Percentiles rank a stretch among this genome's conserved stretches.
These are phyloP conservation scores for Funneliformis mosseae DNA, from an alignment of 192 early-diverging fungal genomes.

Conservation along the genomic window DNA sequence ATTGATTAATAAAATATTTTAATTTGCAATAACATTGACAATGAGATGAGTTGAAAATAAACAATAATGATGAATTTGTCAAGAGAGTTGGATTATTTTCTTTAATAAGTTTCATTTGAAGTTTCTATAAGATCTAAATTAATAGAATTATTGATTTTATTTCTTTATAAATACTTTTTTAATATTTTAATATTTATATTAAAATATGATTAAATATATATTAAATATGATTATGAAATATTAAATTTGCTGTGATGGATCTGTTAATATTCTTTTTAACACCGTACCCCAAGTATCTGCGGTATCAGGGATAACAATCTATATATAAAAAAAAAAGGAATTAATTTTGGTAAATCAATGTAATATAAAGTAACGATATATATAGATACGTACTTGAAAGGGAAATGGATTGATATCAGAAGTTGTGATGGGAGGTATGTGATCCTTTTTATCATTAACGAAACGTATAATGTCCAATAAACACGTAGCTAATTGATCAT, in stretches of 20 bases:
- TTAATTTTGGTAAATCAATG: background rate
- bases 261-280: slow-evolving; percentile 50
- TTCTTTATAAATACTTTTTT: no score
- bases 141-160: no score
- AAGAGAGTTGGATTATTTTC: no score
- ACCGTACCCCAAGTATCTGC: slow-evolving; percentile 59
- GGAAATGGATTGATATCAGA: slow-evolving; percentile 63
- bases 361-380: background rate
- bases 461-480: slow-evolving; percentile 55
- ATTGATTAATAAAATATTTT: no score
- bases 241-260: slow-evolving; percentile 9
- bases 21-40: no score
- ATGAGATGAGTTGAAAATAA: no score
- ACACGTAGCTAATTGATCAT: slow-evolving; percentile 48
- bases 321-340: background rate
- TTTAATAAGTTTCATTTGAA: no score
- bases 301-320: slow-evolving; percentile 56
- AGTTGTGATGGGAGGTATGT: slow-evolving; percentile 65
- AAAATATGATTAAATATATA: no score
- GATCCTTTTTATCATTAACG: slow-evolving; percentile 65
- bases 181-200: no score
- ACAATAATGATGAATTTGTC: no score
- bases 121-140: no score
- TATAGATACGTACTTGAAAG: slow-evolving; percentile 49
- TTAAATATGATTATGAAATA: no score